Evolutionary conservation across 108 stramenopile genomes (phyloP).

Genomic region (Schizochytrium sp.): DNA sequence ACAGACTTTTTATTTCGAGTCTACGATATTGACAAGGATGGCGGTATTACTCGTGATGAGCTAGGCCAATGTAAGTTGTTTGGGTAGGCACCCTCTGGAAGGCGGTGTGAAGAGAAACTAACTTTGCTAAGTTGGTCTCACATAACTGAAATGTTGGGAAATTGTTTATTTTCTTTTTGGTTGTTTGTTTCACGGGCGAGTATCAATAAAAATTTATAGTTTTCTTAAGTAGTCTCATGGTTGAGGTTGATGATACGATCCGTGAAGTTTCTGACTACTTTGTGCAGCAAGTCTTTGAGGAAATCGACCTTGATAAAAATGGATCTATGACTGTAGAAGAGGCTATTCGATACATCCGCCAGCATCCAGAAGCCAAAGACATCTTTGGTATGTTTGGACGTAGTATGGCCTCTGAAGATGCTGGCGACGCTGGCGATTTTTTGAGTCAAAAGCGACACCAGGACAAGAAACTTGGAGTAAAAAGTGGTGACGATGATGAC

Average conservation of each 20-base stretch:
- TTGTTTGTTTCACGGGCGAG: not conserved
- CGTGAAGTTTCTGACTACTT: conserved; percentile 53
- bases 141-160: not conserved
- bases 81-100: not conserved
- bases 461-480: not conserved
- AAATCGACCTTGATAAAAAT: conserved; percentile 42
- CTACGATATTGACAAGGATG: conserved; percentile 61
- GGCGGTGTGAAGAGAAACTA: too few species aligned
- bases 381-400: conserved; percentile 62
- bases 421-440: not conserved
- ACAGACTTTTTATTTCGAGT: conserved; percentile 61
- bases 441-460: not conserved
- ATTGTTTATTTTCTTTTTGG: not conserved
- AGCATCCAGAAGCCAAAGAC: conserved; percentile 56
- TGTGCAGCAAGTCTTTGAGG: conserved; percentile 36
- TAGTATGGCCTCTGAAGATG: conserved; percentile 61
- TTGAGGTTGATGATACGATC: conserved; percentile 57
- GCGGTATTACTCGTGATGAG: conserved; percentile 51
- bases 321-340: conserved; percentile 60
- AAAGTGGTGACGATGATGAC: not conserved
- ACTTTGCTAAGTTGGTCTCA: too few species aligned
- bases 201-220: not conserved
- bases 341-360: not conserved
- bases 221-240: conserved; percentile 50
- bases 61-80: not conserved